phyloP scores from a whole-genome alignment of 495 filamentous ascomycete species.

The Penicillium alfredii region DNA sequence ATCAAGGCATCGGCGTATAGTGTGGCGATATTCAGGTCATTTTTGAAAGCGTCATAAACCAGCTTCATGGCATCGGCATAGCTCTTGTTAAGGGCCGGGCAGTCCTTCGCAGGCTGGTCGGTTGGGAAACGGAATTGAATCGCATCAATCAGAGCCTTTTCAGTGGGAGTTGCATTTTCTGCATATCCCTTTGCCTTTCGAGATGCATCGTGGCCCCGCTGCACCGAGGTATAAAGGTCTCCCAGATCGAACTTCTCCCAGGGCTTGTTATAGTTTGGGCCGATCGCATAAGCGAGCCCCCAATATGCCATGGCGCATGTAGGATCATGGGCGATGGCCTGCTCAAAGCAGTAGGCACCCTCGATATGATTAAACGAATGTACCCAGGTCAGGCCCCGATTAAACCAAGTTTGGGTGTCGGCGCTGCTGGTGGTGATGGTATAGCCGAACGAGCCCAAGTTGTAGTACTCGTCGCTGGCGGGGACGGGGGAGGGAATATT shows the following conservation, averaged over 20 bases:
- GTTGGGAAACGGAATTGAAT: conserved; percentile 47
- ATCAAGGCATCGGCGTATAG: conserved; percentile 60
- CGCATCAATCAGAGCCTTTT: conserved; percentile 49
- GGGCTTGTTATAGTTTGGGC: conserved; percentile 67
- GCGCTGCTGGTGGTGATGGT: conserved; percentile 39
- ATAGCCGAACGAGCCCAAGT: conserved; percentile 49
- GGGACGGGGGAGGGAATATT: conserved; percentile 4
- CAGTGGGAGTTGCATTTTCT: conserved; percentile 25
- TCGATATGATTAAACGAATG: conserved; percentile 65
- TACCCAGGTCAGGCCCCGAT: conserved; percentile 56
- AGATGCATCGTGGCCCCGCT: conserved; percentile 32
- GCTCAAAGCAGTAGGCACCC: conserved; percentile 51
- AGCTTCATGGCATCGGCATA: conserved; percentile 54
- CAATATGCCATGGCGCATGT: conserved; percentile 57
- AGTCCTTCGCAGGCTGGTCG: conserved; percentile 27
- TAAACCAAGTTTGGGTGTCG: conserved; percentile 54
- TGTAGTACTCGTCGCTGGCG: conserved; percentile 40
- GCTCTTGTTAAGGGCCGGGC: conserved; percentile 39
- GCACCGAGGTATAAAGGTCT: conserved; percentile 39
- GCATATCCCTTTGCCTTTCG: conserved; percentile 32
- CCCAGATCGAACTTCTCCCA: conserved; percentile 54
- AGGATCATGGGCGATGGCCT: conserved; percentile 46
- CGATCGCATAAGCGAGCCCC: conserved; percentile 56
- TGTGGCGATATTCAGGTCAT: conserved; percentile 51
- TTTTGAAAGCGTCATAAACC: conserved; percentile 42